These are phyloP conservation scores for Blepharisma stoltei DNA, from an alignment of 73 alveolate species.

Conservation along the genomic window DNA sequence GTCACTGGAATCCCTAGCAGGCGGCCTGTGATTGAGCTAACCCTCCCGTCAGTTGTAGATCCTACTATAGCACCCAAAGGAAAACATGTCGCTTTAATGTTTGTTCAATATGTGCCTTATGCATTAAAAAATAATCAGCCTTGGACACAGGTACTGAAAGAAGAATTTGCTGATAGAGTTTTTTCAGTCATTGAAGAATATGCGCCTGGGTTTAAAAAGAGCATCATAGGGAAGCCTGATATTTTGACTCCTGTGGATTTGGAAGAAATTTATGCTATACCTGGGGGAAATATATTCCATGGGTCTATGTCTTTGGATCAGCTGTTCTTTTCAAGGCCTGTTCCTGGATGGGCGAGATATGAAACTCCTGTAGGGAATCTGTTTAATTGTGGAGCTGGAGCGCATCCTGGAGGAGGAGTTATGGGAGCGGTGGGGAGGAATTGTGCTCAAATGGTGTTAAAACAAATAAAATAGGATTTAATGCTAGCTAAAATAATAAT, in stretches of 20 bases:
- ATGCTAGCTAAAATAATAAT: no score
- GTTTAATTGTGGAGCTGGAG: slow-evolving; percentile 62
- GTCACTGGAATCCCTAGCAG: slow-evolving; percentile 40
- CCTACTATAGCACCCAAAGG: slow-evolving; percentile 51
- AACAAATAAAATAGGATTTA: no score
- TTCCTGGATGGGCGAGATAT: slow-evolving; percentile 53
- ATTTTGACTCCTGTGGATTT: slow-evolving; percentile 61
- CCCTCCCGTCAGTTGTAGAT: slow-evolving; percentile 63
- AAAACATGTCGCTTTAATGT: slow-evolving; percentile 50
- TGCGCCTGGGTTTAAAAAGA: no score
- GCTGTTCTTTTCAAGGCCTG: slow-evolving; percentile 56
- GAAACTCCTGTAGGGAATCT: slow-evolving; percentile 55
- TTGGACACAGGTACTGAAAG: slow-evolving; percentile 43
- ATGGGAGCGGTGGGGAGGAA: slow-evolving; percentile 78
- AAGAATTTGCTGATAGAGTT: slow-evolving; percentile 37
- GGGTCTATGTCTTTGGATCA: slow-evolving; percentile 60
- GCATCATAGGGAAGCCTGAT: no score
- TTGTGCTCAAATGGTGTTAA: slow-evolving; percentile 34
- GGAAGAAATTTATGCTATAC: slow-evolving; percentile 51
- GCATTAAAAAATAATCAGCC: slow-evolving; percentile 51
- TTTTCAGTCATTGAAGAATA: no score
- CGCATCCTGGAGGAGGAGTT: slow-evolving; percentile 80
- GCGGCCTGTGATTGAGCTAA: slow-evolving; percentile 62
- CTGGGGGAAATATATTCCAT: slow-evolving; percentile 78
- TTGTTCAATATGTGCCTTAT: slow-evolving; percentile 68